phyloP scores from a whole-genome alignment of 495 filamentous ascomycete genomes.

The Tuber umbilicatum region DNA sequence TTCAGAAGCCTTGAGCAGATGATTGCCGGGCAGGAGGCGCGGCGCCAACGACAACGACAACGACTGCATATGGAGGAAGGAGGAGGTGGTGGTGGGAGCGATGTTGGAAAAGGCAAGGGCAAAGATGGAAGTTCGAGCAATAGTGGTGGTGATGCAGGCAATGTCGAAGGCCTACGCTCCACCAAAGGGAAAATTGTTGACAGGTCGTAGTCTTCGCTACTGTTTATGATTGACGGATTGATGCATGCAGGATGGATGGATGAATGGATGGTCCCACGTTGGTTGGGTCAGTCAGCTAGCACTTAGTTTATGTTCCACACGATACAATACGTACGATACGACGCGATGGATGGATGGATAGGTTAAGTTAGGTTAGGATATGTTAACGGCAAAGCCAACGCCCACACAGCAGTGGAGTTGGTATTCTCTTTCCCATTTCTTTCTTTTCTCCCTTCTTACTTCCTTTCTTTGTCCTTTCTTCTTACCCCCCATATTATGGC shows the following conservation, averaged over 20 bases:
- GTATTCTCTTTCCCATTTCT: neutral
- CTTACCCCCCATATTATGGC: slow-evolving; percentile 27
- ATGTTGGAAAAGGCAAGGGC: slow-evolving; percentile 21
- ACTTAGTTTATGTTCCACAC: neutral
- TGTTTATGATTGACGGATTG: slow-evolving; percentile 1
- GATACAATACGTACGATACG: neutral
- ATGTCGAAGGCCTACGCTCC: neutral
- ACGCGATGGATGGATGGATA: neutral
- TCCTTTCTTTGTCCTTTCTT: neutral
- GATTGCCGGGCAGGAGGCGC: slow-evolving; percentile 60
- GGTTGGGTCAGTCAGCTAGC: neutral
- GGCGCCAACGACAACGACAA: slow-evolving; percentile 15
- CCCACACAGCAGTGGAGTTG: neutral
- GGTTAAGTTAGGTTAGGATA: neutral
- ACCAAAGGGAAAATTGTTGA: slow-evolving; percentile 1
- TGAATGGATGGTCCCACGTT: neutral
- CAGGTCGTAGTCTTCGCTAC: neutral
- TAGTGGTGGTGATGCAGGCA: slow-evolving; percentile 10
- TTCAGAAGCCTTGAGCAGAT: slow-evolving; percentile 82
- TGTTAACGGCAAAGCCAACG: neutral
- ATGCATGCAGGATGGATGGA: neutral
- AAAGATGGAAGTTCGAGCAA: slow-evolving; percentile 4
- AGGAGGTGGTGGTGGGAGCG: slow-evolving; percentile 9
- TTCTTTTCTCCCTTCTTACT: neutral
- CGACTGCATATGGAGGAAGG: slow-evolving; percentile 5